Conservation (phyloP, 1,139 yeast species). For the Kazachstania sp. region DNA sequence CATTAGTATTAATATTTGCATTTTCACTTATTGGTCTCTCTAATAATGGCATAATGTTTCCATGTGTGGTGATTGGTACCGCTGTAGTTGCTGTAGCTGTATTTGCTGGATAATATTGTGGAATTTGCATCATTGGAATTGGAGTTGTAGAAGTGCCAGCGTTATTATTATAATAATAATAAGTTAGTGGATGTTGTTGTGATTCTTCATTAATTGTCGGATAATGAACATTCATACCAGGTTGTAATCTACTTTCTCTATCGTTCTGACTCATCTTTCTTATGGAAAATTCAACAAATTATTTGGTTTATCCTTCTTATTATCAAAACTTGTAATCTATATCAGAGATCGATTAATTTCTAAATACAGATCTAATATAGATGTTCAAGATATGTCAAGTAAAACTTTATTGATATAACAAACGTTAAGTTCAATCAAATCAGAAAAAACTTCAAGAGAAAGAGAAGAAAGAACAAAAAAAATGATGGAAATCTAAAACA, state of each 20-base stretch:
- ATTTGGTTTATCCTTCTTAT: no score
- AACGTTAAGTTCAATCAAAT: no score
- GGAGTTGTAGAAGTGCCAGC: neutral
- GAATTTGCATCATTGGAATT: neutral
- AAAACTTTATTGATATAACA: no score
- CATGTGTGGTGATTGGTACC: neutral
- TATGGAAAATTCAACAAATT: no score
- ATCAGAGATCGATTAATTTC: no score
- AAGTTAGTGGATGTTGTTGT: neutral
- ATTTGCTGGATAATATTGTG: neutral
- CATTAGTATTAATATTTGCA: neutral
- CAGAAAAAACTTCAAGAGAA: no score
- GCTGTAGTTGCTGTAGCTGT: neutral
- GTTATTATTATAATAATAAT: neutral
- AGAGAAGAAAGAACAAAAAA: no score
- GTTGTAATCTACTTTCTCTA: neutral
- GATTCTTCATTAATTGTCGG: neutral
- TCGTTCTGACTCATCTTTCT: neutral
- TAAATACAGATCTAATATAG: no score
- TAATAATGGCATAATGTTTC: neutral
- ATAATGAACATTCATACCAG: neutral
- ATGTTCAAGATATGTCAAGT: no score
- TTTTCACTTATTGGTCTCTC: slow-evolving; percentile 2
- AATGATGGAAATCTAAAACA: no score
- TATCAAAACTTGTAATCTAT: no score